Base-by-base conservation (phyloP, 495 filamentous ascomycete species). In the Xylaria bambusicola region DNA sequence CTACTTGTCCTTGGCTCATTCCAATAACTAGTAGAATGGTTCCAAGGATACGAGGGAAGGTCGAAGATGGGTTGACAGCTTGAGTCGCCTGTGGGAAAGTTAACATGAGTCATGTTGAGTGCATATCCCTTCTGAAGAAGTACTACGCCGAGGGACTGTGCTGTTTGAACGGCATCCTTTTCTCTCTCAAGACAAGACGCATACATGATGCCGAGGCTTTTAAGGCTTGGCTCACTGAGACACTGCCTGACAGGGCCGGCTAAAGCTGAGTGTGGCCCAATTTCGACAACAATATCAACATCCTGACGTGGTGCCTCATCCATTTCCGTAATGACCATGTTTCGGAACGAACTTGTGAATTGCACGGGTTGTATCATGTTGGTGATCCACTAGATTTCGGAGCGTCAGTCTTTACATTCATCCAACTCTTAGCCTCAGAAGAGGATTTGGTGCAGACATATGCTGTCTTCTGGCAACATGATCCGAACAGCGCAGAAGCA, bases 241-340 rank as follows among this genome's bases (percentile, higher is more conserved):
- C 77, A 83, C 51, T 88, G 80, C 57, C 79, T 78, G 20, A 87
- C 64, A 4, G 86, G 85, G 0, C 82, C 82, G 40, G 82, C 74
- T 0, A 80, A 59, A 3, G 74, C 69, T 6, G 77, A 70, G 58
- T 90, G 87, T 13, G 88, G 86, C 0, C 88, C 88, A 21, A 89
- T 70, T 60, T 90, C 87, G n/a, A 90, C 42, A 1, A 88, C 60
- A 46, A 77, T 71, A 44, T 73, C 77, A 13, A 79, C 68, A 3
- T 70, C 63, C 20, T 52, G 27, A 4, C 18, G 2, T 23, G 65
- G 52, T 58, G 60, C 44, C 15, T 69, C 58, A 4, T 53, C 64
- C 58, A 61, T 66, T 7, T 75, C 62, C 1, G 65, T 60, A 46
- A 73, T 52, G 13, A 74, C 48, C 46, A 80, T 64, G 26, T 58